phyloP scores from a whole-genome alignment of 257 asterid genomes.

The Jaltomata sinuosa region DNA sequence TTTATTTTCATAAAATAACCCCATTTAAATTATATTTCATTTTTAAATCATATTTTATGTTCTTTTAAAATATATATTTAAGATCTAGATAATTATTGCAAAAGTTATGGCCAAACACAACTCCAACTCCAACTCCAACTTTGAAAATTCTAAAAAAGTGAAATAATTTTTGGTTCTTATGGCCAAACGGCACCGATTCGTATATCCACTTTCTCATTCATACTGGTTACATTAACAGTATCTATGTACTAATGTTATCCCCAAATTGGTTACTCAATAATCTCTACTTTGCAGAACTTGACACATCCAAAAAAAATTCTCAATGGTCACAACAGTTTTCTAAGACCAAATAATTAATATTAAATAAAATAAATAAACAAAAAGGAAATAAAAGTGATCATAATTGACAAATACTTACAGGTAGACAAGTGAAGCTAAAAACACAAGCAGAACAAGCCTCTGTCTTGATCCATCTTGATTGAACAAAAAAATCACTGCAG shows the following conservation, averaged over 20 bases:
- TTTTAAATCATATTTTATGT: no score
- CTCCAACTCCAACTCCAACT: no score
- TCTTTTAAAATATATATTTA: no score
- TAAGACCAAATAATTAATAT: not conserved
- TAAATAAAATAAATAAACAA: not conserved
- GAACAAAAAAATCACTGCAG: constrained; percentile 86
- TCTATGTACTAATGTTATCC: not conserved
- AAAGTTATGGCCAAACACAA: no score
- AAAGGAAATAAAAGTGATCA: not conserved
- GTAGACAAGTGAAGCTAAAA: constrained; percentile 71
- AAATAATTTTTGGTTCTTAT: no score
- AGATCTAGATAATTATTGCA: no score
- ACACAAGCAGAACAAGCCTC: constrained; percentile 74
- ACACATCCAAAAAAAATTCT: not conserved
- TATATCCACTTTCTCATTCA: not conserved
- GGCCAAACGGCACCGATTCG: no score
- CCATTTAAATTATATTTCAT: no score
- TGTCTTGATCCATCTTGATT: constrained; percentile 93
- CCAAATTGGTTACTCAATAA: not conserved
- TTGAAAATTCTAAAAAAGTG: no score
- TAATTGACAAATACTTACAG: constrained; percentile 46
- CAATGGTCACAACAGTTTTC: not conserved
- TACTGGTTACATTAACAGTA: not conserved
- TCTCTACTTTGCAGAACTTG: not conserved
- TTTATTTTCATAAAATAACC: no score